phyloP scores from a whole-genome alignment of 805 yeast genomes.

The Starmerella apicola region DNA sequence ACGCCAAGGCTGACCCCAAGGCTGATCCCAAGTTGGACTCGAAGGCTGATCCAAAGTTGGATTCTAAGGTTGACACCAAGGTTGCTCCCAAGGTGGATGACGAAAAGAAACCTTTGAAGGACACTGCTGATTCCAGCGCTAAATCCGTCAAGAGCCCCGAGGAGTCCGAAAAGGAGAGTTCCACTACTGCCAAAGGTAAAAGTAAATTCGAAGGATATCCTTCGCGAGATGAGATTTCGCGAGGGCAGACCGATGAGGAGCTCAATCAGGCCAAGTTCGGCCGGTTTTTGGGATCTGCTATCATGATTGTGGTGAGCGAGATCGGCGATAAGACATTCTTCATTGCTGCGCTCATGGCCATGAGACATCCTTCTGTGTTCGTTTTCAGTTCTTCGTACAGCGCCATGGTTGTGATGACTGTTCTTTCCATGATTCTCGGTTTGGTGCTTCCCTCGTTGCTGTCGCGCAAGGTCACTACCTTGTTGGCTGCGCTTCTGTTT shows the following conservation, averaged over 20 bases:
- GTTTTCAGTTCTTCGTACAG: constrained; percentile 84
- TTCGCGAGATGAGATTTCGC: not conserved
- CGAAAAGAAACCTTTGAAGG: not conserved
- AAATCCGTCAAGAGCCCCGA: not conserved
- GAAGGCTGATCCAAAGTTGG: not conserved
- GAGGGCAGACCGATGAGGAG: not conserved
- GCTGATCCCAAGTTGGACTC: not conserved
- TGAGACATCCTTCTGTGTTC: constrained; percentile 71
- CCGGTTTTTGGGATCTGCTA: constrained; percentile 57
- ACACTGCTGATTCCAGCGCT: not conserved
- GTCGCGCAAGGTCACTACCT: constrained; percentile 67
- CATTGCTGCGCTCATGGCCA: constrained; percentile 95
- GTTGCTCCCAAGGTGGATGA: not conserved
- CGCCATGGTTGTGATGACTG: constrained; percentile 81
- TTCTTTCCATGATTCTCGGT: constrained; percentile 81
- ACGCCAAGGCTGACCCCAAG: too few relatives aligned
- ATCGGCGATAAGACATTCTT: constrained; percentile 95
- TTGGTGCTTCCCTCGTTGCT: constrained; percentile 77
- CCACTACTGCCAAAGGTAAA: not conserved
- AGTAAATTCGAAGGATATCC: not conserved
- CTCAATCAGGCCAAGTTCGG: constrained; percentile 27
- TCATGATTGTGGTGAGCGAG: constrained; percentile 92
- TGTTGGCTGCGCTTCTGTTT: constrained; percentile 70
- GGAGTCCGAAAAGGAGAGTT: not conserved
- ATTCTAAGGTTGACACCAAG: not conserved